These are phyloP conservation scores for Cordyceps fumosorosea DNA, from an alignment of 2,329 filamentous ascomycete species.

Conservation along the genomic window DNA sequence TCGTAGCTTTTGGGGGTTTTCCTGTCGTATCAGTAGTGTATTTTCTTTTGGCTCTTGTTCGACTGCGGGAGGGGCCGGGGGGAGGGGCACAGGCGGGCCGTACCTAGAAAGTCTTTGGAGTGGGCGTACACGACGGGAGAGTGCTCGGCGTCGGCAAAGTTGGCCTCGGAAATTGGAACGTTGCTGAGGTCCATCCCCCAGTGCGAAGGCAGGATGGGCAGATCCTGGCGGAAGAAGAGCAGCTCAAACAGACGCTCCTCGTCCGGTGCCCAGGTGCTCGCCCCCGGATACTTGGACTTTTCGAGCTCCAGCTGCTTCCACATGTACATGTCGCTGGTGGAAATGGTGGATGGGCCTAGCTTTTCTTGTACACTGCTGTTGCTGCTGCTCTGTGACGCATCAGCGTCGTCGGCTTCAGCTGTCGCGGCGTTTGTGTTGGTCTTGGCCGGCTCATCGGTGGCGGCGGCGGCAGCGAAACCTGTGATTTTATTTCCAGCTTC, in stretches of 20 bases:
- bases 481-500: background rate
- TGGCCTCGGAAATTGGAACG: slow-evolving; percentile 31
- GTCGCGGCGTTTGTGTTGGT: background rate
- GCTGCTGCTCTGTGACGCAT: background rate
- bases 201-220: slow-evolving; percentile 33
- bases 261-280: slow-evolving; percentile 44
- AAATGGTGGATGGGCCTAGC: background rate
- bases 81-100: background rate
- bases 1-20: slow-evolving; percentile 26
- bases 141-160: slow-evolving; percentile 28
- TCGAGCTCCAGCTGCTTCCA: slow-evolving; percentile 37
- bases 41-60: background rate
- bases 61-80: background rate
- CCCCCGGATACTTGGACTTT: slow-evolving; percentile 34
- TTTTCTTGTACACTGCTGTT: background rate
- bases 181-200: slow-evolving; percentile 36
- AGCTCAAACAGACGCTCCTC: slow-evolving; percentile 40
- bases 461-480: background rate
- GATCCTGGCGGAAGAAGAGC: slow-evolving; percentile 34
- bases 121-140: slow-evolving; percentile 34
- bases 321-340: slow-evolving; percentile 26
- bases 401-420: background rate
- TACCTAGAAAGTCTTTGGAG: slow-evolving; percentile 31
- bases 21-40: slow-evolving; percentile 2
- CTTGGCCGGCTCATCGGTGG: background rate